Evolutionary conservation across 495 filamentous ascomycete species (phyloP), one percentile per base, ranked within the genome.

Genomic region (Staphylotrichum tortipilum): DNA sequence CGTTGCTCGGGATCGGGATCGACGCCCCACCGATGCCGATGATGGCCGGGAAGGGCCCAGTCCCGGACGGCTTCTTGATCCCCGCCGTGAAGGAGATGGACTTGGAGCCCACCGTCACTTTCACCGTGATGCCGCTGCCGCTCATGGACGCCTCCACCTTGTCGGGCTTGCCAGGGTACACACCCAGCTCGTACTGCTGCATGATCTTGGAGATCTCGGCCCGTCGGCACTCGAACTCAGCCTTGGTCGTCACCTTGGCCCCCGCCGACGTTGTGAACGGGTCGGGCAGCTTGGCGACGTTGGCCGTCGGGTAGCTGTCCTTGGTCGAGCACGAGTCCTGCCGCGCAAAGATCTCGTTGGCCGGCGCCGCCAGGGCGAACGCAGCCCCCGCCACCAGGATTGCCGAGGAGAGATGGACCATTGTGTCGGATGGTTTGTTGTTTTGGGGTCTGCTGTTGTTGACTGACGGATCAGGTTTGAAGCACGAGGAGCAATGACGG

Each of bases 121-220:
- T 68, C 53, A 81, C 71, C 1, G 60, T 64, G 46, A 68, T 65
- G 21, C 53, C 59, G 54, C 51, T 62, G 36, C 66, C 70, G 7
- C 67, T 68, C 47, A 73, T 41, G 23, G 67, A 60, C 11, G 56
- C 72, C n/a, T 67, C 68, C 24, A 76, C 62, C n/a, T 59, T 62
- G 59, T 73, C 66, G 6, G 72, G 70, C 2, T 63, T 51, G 8
- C 66, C 60, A 10, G 76, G 76, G 53, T 74, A 67, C 41, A 45
- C 59, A 40, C 77, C 77, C 17, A 78, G 71, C 61, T 78, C 76
- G 57, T 73, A 77, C 49, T 68, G 66, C 55, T 77, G 72, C 30
- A 80, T 49, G 45, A 74, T 69, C 55, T 70, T 70, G 62, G 50
- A 62, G 53, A 78, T 74, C 64, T 80, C 73, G 38, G 67, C 59